Percentiles rank a stretch among this genome's conserved stretches.
These are phyloP conservation scores for Conticribra guillardii DNA, from an alignment of 108 stramenopile genomes.

Conservation along the genomic window DNA sequence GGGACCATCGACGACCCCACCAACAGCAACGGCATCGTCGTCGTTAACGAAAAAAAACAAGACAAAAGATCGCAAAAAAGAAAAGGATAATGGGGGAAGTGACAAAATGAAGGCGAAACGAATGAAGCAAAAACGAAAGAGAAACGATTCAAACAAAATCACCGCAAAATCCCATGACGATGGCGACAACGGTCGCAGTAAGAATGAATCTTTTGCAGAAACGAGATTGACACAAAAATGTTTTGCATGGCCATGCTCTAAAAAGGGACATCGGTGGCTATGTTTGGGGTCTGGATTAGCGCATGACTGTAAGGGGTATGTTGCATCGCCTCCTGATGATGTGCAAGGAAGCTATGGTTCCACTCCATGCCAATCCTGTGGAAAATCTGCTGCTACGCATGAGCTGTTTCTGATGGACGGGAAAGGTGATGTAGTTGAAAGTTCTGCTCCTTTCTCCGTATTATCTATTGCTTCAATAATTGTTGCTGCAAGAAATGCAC, in stretches of 20 bases:
- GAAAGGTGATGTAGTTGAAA: not conserved
- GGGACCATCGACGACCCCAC: not conserved
- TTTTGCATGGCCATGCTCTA: conserved; percentile 32
- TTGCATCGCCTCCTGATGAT: not conserved
- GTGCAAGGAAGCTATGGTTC: conserved; percentile 21
- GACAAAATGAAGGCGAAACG: not conserved
- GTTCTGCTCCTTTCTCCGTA: not conserved
- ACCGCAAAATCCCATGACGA: no score
- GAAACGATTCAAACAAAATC: not conserved
- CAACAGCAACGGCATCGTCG: not conserved
- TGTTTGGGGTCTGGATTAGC: conserved; percentile 29
- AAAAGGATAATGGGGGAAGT: not conserved
- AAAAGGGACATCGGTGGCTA: not conserved
- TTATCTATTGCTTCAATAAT: conserved; percentile 31
- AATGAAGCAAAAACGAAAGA: not conserved
- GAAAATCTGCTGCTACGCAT: conserved; percentile 34
- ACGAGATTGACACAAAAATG: conserved; percentile 36
- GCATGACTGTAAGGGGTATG: conserved; percentile 37
- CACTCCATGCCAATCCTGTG: conserved; percentile 18
- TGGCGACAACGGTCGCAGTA: no score
- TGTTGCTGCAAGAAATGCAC: conserved; percentile 29
- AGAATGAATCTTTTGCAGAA: conserved; percentile 25
- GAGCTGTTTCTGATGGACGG: conserved; percentile 20
- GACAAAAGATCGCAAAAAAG: not conserved
- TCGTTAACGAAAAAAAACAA: not conserved